A percentile compares a stretch with the other conserved stretches of the same genome.
phyloP scores from a whole-genome alignment of 345 rosid genomes.

The Orychophragmus violaceus region DNA sequence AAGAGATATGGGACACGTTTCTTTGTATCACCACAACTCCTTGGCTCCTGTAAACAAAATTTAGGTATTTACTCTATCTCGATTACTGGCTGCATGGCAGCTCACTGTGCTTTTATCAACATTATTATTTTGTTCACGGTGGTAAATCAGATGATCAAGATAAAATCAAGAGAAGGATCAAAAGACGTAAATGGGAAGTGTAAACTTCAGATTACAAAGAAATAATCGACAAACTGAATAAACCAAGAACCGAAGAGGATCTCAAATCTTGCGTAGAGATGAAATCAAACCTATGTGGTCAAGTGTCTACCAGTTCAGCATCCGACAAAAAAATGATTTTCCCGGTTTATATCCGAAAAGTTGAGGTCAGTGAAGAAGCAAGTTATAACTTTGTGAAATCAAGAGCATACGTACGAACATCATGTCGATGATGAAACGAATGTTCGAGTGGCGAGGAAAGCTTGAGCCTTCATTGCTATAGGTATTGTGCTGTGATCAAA shows the following conservation, averaged over 20 bases:
- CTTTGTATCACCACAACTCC: conserved; percentile 36
- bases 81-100: too few relatives aligned
- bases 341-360: conserved; percentile 29
- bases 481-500: conserved; percentile 1
- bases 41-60: conserved; percentile 39
- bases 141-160: conserved; percentile 29
- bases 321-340: conserved; percentile 20
- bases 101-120: neutral
- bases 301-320: conserved; percentile 24
- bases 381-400: conserved; percentile 13
- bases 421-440: neutral
- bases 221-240: conserved; percentile 64
- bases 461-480: neutral
- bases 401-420: neutral
- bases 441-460: neutral
- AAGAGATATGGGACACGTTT: conserved; percentile 32
- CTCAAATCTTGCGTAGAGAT: conserved; percentile 62
- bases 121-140: too few relatives aligned
- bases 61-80: conserved; percentile 34
- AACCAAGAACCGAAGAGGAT: conserved; percentile 75
- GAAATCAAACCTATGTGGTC: conserved; percentile 41
- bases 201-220: conserved; percentile 48
- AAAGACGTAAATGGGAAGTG: conserved; percentile 40
- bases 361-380: conserved; percentile 58
- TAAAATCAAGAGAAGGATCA: conserved; percentile 30